These are phyloP conservation scores for Ceratobasidium sp. DNA, from an alignment of 1,284 basidiomycete genomes.

Conservation along the genomic window DNA sequence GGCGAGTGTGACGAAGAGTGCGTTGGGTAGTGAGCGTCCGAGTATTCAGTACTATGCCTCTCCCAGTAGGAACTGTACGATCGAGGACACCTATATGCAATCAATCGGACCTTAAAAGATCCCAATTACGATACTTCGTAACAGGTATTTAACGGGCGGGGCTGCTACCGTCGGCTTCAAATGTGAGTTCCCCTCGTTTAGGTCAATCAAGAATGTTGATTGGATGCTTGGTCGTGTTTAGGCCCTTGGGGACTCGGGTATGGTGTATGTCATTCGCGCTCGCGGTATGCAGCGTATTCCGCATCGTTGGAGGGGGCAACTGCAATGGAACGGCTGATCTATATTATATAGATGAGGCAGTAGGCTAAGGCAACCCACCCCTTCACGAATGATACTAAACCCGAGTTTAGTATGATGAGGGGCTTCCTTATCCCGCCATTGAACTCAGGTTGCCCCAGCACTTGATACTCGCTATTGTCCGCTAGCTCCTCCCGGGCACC, in stretches of 20 bases:
- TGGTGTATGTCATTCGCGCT: constrained; percentile 34
- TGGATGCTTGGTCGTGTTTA: neutral
- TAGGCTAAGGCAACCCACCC: too few relatives aligned
- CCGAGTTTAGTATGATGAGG: too few relatives aligned
- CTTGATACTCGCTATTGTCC: too few relatives aligned
- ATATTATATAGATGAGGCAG: too few relatives aligned
- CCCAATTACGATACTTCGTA: constrained; percentile 21
- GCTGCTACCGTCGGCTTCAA: constrained; percentile 36
- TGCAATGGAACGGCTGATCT: constrained; percentile 36
- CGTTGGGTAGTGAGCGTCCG: constrained; percentile 3
- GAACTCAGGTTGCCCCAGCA: too few relatives aligned
- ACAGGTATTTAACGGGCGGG: constrained; percentile 26
- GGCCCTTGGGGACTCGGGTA: constrained; percentile 32
- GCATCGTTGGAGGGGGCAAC: constrained; percentile 27
- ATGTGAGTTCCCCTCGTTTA: too few relatives aligned
- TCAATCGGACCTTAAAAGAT: neutral
- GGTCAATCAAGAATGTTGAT: neutral
- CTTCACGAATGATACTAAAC: too few relatives aligned
- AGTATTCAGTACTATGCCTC: constrained; percentile 16
- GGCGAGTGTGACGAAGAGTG: constrained; percentile 16
- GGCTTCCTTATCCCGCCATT: too few relatives aligned
- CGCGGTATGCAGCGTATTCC: constrained; percentile 18
- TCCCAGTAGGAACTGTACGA: constrained; percentile 23
- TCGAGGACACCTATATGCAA: constrained; percentile 13
- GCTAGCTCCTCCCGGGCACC: too few relatives aligned